A percentile compares a stretch with the other conserved stretches of the same genome.
These are phyloP conservation scores for Aspergillus amoenus DNA, from an alignment of 2,329 filamentous ascomycete species.

Conservation along the genomic window DNA sequence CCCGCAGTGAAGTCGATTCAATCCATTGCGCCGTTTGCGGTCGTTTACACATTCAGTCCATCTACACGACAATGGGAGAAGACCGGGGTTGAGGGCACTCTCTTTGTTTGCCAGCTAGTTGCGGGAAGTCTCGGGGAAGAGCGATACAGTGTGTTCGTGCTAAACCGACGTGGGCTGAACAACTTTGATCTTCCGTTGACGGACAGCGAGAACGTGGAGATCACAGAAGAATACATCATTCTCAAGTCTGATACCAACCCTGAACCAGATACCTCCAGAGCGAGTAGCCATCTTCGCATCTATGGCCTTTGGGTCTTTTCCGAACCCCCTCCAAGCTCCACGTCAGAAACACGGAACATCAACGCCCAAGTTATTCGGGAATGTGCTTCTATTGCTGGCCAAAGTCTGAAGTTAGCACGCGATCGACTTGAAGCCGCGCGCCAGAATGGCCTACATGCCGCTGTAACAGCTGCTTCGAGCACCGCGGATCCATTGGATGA, in stretches of 20 bases:
- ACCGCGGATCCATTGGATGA: constrained; percentile 37
- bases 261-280: constrained; percentile 20
- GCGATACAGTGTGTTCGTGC: constrained; percentile 61
- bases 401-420: constrained; percentile 47
- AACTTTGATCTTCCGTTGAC: constrained; percentile 68
- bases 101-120: constrained; percentile 76
- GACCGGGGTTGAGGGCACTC: constrained; percentile 76
- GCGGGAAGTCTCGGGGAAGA: constrained; percentile 47
- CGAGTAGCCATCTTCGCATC: constrained; percentile 39
- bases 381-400: constrained; percentile 53
- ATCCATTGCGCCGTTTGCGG: constrained; percentile 79
- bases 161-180: constrained; percentile 69
- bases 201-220: constrained; percentile 61
- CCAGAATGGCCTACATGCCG: constrained; percentile 33
- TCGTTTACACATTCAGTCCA: constrained; percentile 77
- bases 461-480: constrained; percentile 28
- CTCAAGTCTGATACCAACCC: constrained; percentile 48
- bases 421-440: constrained; percentile 38
- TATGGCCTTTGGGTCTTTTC: constrained; percentile 66
- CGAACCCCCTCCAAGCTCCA: constrained; percentile 57
- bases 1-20: constrained; percentile 71
- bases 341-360: constrained; percentile 51
- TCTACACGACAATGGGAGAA: constrained; percentile 75
- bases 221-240: constrained; percentile 62
- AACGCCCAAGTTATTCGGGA: constrained; percentile 56